These are phyloP conservation scores for Wickerhamiella vanderwaltii DNA, from an alignment of 805 yeast genomes.

Conservation along the genomic window DNA sequence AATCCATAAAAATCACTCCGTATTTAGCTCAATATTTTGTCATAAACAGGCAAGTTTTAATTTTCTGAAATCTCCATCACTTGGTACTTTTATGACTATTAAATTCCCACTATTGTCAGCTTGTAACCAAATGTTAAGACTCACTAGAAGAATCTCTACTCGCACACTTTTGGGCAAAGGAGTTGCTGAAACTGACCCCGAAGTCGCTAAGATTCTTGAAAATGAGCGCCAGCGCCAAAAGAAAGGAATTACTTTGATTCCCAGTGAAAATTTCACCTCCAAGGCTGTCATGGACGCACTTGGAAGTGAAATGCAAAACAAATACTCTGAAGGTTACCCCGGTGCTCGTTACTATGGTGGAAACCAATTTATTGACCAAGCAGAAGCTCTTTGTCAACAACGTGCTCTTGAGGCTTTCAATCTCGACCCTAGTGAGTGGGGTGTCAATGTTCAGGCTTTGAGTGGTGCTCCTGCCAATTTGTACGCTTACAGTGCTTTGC, in stretches of 20 bases:
- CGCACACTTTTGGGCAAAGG: conserved; percentile 17
- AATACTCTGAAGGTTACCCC: conserved; percentile 97
- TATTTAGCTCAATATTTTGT: too few relatives aligned
- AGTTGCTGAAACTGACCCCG: conserved; percentile 46
- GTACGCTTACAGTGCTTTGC: conserved; percentile 77
- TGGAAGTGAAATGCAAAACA: conserved; percentile 95
- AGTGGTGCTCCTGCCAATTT: conserved; percentile 96
- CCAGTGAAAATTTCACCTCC: conserved; percentile 93
- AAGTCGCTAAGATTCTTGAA: conserved; percentile 64
- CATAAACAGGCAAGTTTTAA: too few relatives aligned
- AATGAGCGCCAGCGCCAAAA: conserved; percentile 77
- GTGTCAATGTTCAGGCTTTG: conserved; percentile 90
- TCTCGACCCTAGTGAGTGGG: conserved; percentile 76
- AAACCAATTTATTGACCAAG: conserved; percentile 84
- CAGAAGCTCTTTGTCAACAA: conserved; percentile 78
- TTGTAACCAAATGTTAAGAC: conserved; percentile 2
- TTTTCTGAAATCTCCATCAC: too few relatives aligned
- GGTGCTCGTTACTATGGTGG: conserved; percentile 98
- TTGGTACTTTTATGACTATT: too few relatives aligned
- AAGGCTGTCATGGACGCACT: conserved; percentile 86
- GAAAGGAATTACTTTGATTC: conserved; percentile 82
- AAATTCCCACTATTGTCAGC: too few relatives aligned
- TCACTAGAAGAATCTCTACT: conserved; percentile 15
- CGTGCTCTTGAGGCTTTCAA: conserved; percentile 80
- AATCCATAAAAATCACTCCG: too few relatives aligned